Base-by-base conservation (phyloP, 495 filamentous ascomycete species). In the Tuber indicum region DNA sequence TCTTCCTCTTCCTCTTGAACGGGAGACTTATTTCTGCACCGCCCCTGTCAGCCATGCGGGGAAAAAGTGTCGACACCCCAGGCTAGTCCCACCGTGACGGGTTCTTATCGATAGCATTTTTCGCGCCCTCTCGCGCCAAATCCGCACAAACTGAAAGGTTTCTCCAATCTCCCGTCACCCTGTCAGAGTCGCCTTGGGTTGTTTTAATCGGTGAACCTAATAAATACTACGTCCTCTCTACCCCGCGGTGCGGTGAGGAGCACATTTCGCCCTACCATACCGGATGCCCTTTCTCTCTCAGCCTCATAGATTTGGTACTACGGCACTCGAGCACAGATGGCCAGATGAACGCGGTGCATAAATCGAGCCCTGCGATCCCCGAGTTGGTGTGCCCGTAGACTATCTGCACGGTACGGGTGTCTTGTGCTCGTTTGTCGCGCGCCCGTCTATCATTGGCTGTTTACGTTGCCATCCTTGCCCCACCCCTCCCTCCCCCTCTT, bases 41-140 rank as follows among this genome's bases (percentile, higher is more conserved):
- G 52, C 3, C 52, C n/a, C 52, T 62, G 12, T 62, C 52, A 62
- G n/a, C 52, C 52, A 32, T 62, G 52, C 52, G 52, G 52, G 52
- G 52, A 62, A 32, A 32, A 62, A 16, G n/a, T 62, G 52, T 62
- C 52, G 52, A 32, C 52, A 52, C 7, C 23, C 23, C 21, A 16
- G 52, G n/a, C 52, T 4, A 14, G 52, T 32, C 16, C 52, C 52
- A 32, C n/a, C 16, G 9, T 16, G 23, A 26, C 52, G 52, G 52
- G 52, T 62, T 62, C 52, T 32, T 62, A 62, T 62, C 52, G n/a
- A 62, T 62, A 32, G 26, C n/a, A 62, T 32, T 62, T 62, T 62
- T 32, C 52, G 10, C n/a, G 52, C 52, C 10, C 10, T 12, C 26
- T n/a, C 52, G 52, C 52, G 52, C 3, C 26, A 62, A 62, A 62